Evolutionary conservation across 1,284 basidiomycete species (phyloP).

Genomic region (Sphagnurus paluster): DNA sequence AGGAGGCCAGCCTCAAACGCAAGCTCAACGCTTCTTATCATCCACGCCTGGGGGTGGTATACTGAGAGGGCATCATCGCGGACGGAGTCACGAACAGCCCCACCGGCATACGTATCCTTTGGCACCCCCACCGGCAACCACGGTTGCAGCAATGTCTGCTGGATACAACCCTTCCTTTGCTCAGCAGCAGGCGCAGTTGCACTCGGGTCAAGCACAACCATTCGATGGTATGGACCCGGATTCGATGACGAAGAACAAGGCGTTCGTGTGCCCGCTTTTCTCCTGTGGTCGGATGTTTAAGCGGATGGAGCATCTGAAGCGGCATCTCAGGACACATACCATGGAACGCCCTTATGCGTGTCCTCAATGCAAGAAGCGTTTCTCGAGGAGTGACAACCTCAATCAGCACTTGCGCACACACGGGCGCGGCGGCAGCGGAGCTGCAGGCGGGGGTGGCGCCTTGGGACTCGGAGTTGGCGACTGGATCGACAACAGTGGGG

Average conservation of each 20-base stretch:
- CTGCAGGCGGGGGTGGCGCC: conserved; percentile 21
- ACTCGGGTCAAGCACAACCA: not conserved
- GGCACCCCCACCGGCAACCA: conserved; percentile 16
- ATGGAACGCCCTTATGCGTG: conserved; percentile 84
- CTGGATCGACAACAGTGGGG: conserved; percentile 18
- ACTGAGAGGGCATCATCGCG: conserved; percentile 16
- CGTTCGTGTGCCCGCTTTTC: conserved; percentile 76
- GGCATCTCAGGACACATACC: conserved; percentile 88
- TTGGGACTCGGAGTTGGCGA: conserved; percentile 20
- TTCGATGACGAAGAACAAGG: conserved; percentile 47
- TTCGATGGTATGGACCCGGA: conserved; percentile 15
- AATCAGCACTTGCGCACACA: conserved; percentile 83
- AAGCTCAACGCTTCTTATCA: conserved; percentile 15
- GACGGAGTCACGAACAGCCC: conserved; percentile 21
- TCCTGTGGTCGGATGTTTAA: conserved; percentile 77
- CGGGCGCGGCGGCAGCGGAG: conserved; percentile 38
- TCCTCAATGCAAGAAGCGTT: conserved; percentile 71
- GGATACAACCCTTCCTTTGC: conserved; percentile 5
- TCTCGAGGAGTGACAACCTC: conserved; percentile 85
- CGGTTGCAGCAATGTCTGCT: not conserved
- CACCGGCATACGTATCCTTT: conserved; percentile 26
- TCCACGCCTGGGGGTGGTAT: conserved; percentile 3
- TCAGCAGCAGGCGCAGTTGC: conserved; percentile 12
- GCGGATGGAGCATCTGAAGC: conserved; percentile 84
- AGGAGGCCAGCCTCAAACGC: conserved; percentile 30